These are phyloP conservation scores for Ceratocystis eucalypticola DNA, from an alignment of 2,329 filamentous ascomycete species.

Conservation along the genomic window DNA sequence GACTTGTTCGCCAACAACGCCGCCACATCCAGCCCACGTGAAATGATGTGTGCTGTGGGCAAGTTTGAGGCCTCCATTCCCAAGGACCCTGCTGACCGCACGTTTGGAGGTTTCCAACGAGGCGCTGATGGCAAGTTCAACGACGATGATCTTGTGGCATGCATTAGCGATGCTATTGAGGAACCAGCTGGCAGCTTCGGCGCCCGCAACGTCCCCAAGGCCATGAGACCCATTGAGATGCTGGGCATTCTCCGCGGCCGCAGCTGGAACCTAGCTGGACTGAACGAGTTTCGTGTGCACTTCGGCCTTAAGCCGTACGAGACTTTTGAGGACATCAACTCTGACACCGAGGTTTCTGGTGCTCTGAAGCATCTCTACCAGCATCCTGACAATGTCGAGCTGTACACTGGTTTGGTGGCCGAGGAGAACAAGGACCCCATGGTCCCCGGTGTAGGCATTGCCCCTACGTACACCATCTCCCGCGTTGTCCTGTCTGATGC, in stretches of 20 bases:
- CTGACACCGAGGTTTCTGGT: slow-evolving; percentile 55
- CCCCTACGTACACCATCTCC: slow-evolving; percentile 62
- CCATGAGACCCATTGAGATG: slow-evolving; percentile 64
- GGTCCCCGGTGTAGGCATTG: slow-evolving; percentile 60
- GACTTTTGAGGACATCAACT: slow-evolving; percentile 73
- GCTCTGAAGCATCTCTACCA: slow-evolving; percentile 56
- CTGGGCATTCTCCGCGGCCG: slow-evolving; percentile 66
- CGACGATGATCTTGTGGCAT: slow-evolving; percentile 63
- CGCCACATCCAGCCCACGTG: slow-evolving; percentile 36
- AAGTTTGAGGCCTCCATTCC: slow-evolving; percentile 49
- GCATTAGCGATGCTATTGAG: slow-evolving; percentile 55
- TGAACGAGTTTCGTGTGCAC: slow-evolving; percentile 78
- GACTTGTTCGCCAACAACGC: slow-evolving; percentile 18
- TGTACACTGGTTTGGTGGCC: slow-evolving; percentile 65
- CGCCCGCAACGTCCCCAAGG: slow-evolving; percentile 57
- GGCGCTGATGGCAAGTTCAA: slow-evolving; percentile 53
- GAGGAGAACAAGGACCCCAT: slow-evolving; percentile 64
- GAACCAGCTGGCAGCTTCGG: slow-evolving; percentile 66
- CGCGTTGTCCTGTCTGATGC: slow-evolving; percentile 66
- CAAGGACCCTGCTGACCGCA: slow-evolving; percentile 53
- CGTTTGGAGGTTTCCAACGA: slow-evolving; percentile 53
- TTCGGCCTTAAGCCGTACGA: slow-evolving; percentile 64
- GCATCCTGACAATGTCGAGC: slow-evolving; percentile 65
- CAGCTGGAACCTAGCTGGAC: slow-evolving; percentile 60
- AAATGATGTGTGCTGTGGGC: slow-evolving; percentile 49